Evolutionary conservation across 805 yeast genomes (phyloP), one percentile per base, ranked within the genome.

Genomic region (Maudiozyma serrabonitensis): DNA sequence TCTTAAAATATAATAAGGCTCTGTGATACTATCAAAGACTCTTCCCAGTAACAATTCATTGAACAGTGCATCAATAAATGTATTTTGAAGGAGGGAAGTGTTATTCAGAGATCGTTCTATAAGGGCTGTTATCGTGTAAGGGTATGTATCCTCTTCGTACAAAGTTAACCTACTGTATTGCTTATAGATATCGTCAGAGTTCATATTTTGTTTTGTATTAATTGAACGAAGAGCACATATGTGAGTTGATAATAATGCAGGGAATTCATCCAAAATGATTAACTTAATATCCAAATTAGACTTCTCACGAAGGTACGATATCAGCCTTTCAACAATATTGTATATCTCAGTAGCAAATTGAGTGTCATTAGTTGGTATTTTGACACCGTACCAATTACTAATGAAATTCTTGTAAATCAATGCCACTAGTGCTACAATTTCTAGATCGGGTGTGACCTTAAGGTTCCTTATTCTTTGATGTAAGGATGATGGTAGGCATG

Each of bases 351-450:
- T 50, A 16, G 56, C 35, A 19, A 65, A 56, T 38, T 59, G 56
- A 18, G 53, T 56, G 45, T 62, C 62, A 6, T 52, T 19, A 1
- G 66, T 56, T 8, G 62, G 60, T 4, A 65, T 57, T 48, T 62
- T 65, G n/a, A 50, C 34, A 13, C 68, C 68, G 49, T 63, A 63
- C 69, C 69, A 65, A 13, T 60, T 46, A 6, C 46, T 46, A 8
- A 65, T 46, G 46, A 59, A 64, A 46, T 61, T 64, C 45, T 59
- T 53, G 21, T 60, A 46, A 11, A 64, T 46, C 35, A 65, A 52
- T 8, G 61, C 56, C 40, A 54, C 31, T 11, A 65, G 54, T 6
- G 68, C 58, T 43, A 59, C 55, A 1, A 56, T 38, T n/a, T 59
- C 53, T 31, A 65, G 50, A 21, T 56, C 56, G 1, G 50, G 26